Conservation (phyloP, 176 grass and related monocot genomes). For the Oryza glumipatula region DNA sequence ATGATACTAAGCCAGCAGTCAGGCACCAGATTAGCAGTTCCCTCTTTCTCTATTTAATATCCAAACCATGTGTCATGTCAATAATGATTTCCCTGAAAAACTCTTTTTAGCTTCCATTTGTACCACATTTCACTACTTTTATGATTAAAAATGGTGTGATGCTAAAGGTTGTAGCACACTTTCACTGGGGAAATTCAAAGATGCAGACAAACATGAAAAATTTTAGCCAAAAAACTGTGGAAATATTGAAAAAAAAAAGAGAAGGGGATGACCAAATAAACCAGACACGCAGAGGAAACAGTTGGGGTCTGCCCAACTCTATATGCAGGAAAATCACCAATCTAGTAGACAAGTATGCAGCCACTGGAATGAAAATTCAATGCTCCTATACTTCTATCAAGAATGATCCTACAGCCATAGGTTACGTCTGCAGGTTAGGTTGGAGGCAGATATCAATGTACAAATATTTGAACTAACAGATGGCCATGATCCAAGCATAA, state of each 20-base stretch:
- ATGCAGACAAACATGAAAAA: background rate
- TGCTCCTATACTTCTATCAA: background rate
- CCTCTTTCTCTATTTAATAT: background rate
- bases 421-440: background rate
- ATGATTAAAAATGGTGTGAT: background rate
- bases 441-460: too few species aligned
- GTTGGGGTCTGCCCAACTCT: background rate
- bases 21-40: background rate
- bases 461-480: too few species aligned
- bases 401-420: background rate
- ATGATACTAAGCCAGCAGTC: background rate
- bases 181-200: background rate
- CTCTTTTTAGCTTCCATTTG: background rate
- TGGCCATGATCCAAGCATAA: too few species aligned
- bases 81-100: background rate
- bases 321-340: background rate
- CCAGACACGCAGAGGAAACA: background rate
- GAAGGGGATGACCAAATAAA: background rate
- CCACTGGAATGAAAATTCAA: background rate
- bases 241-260: background rate
- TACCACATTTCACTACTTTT: background rate
- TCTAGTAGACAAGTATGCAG: background rate
- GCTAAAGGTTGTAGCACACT: background rate
- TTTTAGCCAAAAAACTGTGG: background rate
- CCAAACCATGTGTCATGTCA: background rate